Evolutionary conservation across 208 protist species (phyloP).

Genomic region (Leptomonas seymouri): DNA sequence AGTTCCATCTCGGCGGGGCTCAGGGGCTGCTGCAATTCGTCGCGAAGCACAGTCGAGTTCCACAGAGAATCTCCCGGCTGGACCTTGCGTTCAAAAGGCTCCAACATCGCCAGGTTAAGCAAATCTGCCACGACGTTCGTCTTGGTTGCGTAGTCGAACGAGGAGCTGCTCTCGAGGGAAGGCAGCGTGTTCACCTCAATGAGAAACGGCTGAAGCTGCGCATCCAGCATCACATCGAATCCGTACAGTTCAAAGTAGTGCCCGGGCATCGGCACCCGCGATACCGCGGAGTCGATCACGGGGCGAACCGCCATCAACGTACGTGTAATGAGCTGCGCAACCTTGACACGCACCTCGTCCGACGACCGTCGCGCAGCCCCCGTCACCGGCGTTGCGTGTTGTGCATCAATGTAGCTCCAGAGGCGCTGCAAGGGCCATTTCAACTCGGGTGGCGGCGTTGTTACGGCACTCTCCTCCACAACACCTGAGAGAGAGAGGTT

Average conservation of each 20-base stretch:
- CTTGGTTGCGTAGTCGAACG: slow-evolving; percentile 90
- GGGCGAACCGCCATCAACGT: slow-evolving; percentile 69
- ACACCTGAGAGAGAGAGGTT: not conserved
- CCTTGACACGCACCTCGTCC: slow-evolving; percentile 52
- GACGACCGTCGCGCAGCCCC: slow-evolving; percentile 26
- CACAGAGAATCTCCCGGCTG: slow-evolving; percentile 18
- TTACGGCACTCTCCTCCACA: not conserved
- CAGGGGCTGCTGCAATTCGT: slow-evolving; percentile 6
- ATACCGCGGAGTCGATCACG: slow-evolving; percentile 30
- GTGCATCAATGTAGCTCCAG: slow-evolving; percentile 57
- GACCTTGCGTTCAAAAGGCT: slow-evolving; percentile 70
- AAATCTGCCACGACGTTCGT: slow-evolving; percentile 86
- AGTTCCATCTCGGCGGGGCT: not conserved
- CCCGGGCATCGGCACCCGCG: slow-evolving; percentile 34
- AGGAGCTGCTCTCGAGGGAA: slow-evolving; percentile 86
- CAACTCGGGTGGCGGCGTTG: slow-evolving; percentile 37
- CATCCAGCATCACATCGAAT: slow-evolving; percentile 92
- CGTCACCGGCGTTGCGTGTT: not conserved
- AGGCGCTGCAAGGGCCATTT: slow-evolving; percentile 76
- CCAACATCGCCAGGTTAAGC: slow-evolving; percentile 84
- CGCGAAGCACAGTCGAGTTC: slow-evolving; percentile 11
- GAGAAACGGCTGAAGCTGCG: slow-evolving; percentile 68
- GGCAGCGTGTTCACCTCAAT: slow-evolving; percentile 94
- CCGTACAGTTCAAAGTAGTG: slow-evolving; percentile 92
- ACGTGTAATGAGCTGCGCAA: slow-evolving; percentile 71